Evolutionary conservation across 1,139 yeast genomes (phyloP).

Genomic region (Diutina scorzettiae): DNA sequence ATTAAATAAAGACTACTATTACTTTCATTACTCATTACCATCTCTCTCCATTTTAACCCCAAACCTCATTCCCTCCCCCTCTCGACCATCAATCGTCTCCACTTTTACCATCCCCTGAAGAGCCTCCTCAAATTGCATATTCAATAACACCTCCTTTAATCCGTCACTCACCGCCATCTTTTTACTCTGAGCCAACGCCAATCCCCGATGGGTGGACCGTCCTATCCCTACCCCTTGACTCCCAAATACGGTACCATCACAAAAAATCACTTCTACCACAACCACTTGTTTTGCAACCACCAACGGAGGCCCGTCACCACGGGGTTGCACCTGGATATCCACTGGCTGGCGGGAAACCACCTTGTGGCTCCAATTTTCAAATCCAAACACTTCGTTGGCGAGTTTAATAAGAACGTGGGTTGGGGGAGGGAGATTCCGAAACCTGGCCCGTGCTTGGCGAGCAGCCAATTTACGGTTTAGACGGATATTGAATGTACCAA

Average conservation of each 20-base stretch:
- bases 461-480: background rate
- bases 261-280: slow-evolving; percentile 26
- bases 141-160: slow-evolving; percentile 26
- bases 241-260: slow-evolving; percentile 33
- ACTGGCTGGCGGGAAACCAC: slow-evolving; percentile 23
- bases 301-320: slow-evolving; percentile 10
- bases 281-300: slow-evolving; percentile 17
- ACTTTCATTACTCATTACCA: too few relatives aligned
- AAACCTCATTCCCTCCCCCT: too few relatives aligned
- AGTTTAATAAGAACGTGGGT: slow-evolving; percentile 14
- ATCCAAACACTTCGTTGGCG: slow-evolving; percentile 59
- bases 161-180: slow-evolving; percentile 45
- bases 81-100: too few relatives aligned
- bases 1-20: too few relatives aligned
- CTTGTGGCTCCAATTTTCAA: slow-evolving; percentile 52
- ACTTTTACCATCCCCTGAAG: background rate
- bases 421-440: background rate
- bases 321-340: slow-evolving; percentile 9
- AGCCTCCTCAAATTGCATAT: slow-evolving; percentile 12
- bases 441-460: too few relatives aligned
- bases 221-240: slow-evolving; percentile 30
- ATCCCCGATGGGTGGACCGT: slow-evolving; percentile 16
- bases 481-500: background rate
- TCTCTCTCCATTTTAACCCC: too few relatives aligned
- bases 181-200: slow-evolving; percentile 32